Conservation (phyloP, 2,329 filamentous ascomycete genomes). For the Pseudogymnoascus sp. region DNA sequence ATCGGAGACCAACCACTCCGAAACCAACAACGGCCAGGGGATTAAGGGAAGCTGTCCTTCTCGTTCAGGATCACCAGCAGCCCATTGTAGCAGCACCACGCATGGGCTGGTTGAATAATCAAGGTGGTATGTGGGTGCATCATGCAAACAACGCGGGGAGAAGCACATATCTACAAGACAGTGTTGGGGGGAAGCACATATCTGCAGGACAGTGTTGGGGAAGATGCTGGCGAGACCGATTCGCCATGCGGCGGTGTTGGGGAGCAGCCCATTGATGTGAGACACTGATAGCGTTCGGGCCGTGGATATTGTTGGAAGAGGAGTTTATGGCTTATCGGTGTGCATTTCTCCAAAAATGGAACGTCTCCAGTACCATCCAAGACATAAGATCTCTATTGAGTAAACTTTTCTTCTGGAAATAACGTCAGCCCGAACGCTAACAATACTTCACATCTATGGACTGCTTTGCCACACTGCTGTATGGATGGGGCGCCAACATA, state of each 20-base stretch:
- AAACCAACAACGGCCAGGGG: background rate
- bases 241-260: background rate
- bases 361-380: too few relatives aligned
- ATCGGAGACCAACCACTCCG: background rate
- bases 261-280: background rate
- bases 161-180: too few relatives aligned
- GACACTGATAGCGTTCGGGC: background rate
- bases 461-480: too few relatives aligned
- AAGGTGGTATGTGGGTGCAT: background rate
- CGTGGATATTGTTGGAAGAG: constrained; percentile 1
- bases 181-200: constrained; percentile 11
- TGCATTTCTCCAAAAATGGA: too few relatives aligned
- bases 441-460: too few relatives aligned
- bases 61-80: too few relatives aligned
- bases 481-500: too few relatives aligned
- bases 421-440: too few relatives aligned
- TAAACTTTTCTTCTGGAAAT: too few relatives aligned
- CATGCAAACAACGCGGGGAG: background rate
- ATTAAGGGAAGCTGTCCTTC: background rate
- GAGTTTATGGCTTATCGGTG: constrained; percentile 4
- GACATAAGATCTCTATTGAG: too few relatives aligned
- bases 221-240: background rate
- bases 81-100: background rate
- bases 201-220: background rate
- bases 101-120: background rate